phyloP scores from a whole-genome alignment of 331 rosid genomes.

The Ulmus americana region DNA sequence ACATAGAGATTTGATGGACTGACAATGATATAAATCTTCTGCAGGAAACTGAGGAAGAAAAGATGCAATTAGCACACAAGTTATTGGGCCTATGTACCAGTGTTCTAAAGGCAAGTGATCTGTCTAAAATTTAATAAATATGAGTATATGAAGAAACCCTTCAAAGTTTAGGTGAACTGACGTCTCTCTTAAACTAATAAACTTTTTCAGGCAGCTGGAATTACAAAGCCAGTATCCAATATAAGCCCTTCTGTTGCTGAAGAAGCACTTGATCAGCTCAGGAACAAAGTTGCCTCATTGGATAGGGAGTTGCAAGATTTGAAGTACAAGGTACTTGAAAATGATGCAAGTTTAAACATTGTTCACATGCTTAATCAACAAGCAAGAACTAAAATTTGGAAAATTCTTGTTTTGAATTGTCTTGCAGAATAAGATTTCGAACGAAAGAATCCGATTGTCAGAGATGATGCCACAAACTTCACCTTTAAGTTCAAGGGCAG shows the following conservation, averaged over 20 bases:
- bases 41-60: conserved; percentile 83
- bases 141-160: background rate
- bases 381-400: background rate
- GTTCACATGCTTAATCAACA: background rate
- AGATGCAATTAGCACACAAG: conserved; percentile 65
- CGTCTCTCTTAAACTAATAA: background rate
- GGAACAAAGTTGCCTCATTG: conserved; percentile 42
- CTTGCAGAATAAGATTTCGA: conserved; percentile 55
- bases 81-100: conserved; percentile 57
- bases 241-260: conserved; percentile 61
- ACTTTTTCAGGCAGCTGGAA: conserved; percentile 70
- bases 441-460: conserved; percentile 55
- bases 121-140: background rate
- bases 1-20: conserved; percentile 8
- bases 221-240: conserved; percentile 44
- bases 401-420: conserved; percentile 2
- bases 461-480: conserved; percentile 65
- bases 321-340: conserved; percentile 58
- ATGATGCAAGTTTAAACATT: background rate
- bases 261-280: conserved; percentile 58
- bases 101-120: conserved; percentile 54
- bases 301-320: conserved; percentile 68
- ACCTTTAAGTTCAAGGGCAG: conserved; percentile 45
- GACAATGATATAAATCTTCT: conserved; percentile 24
- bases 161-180: background rate